Conservation (phyloP, 768 basidiomycete genomes). For the Mycena leptocephala region DNA sequence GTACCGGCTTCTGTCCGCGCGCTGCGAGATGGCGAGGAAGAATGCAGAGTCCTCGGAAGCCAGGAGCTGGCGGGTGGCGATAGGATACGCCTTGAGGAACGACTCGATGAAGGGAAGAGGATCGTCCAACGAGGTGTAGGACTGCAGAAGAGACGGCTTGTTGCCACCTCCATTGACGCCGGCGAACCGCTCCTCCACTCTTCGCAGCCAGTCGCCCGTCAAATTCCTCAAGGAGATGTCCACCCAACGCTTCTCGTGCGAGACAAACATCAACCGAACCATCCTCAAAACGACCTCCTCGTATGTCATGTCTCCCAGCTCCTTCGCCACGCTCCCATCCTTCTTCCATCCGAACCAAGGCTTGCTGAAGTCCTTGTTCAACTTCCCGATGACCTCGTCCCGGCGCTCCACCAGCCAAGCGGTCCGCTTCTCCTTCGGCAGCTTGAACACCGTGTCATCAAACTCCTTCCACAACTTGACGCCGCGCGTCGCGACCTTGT, state of each 20-base stretch:
- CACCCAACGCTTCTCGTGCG: constrained; percentile 94
- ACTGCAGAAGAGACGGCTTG: constrained; percentile 90
- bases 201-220: constrained; percentile 96
- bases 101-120: constrained; percentile 82
- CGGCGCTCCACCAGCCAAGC: constrained; percentile 91
- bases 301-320: constrained; percentile 98
- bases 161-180: constrained; percentile 83
- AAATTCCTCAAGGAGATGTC: constrained; percentile 93
- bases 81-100: constrained; percentile 91
- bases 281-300: constrained; percentile 95
- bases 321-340: constrained; percentile 86
- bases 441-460: constrained; percentile 95
- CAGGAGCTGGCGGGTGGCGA: constrained; percentile 88
- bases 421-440: constrained; percentile 95
- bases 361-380: constrained; percentile 97
- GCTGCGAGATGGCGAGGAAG: constrained; percentile 96
- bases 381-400: constrained; percentile 90
- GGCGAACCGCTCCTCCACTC: constrained; percentile 95
- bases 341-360: constrained; percentile 99
- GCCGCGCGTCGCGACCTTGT: constrained; percentile 97
- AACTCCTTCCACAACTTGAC: constrained; percentile 99
- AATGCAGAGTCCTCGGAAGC: constrained; percentile 95
- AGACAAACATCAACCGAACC: constrained; percentile 95
- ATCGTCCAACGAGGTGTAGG: constrained; percentile 88
- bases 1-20: constrained; percentile 97